Base-by-base conservation (phyloP, 352 stramenopile species). In the Phytophthora syringae region DNA sequence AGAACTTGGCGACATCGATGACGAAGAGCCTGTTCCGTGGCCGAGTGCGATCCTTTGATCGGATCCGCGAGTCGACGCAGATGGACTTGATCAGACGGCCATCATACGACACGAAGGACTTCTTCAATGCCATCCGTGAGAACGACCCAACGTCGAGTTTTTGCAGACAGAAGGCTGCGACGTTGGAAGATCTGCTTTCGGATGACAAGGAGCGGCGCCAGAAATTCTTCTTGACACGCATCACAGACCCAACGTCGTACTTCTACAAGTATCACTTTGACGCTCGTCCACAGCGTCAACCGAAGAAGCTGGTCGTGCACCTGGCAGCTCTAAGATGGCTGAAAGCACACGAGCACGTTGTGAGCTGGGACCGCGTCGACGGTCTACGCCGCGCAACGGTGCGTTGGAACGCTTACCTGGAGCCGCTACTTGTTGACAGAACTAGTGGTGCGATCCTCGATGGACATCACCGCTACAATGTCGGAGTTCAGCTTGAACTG, bases 221-320 rank as follows among this genome's bases (percentile, higher is more conserved):
- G 55, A 92, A 91, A 43, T 95, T 95, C 68, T 94, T 91, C 61
- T 64, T 90, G 39, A 93, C 86, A 51, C 88, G 88, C 52, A 86
- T 95, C 36, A 82, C 82, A 27, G 88, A 95, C 48, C 88, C 88
- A n/a, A 95, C 88, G 32, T 95, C 88, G 39, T 95, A 95, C 68
- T 95, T 95, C 22, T 95, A 91, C 88, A 95, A 95, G 72, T 95
- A 91, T 77, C 85, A 86, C 60, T 92, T 95, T 40, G 83, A 94
- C 47, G 79, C 82, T 37, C 78, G 63, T 20, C 83, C 77, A 16
- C 76, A 89, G 59, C 85, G 86, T 3, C 75, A 86, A 47, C 88
- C 88, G 5, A 89, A 88, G 58, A 88, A 86, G 34, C 58, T 83
- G 13, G 56, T 24, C 5, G 80, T 95, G 22, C 70, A 84, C 48